Evolutionary conservation across 2,329 filamentous ascomycete species (phyloP).

Genomic region (Sclerotinia spermophila): DNA sequence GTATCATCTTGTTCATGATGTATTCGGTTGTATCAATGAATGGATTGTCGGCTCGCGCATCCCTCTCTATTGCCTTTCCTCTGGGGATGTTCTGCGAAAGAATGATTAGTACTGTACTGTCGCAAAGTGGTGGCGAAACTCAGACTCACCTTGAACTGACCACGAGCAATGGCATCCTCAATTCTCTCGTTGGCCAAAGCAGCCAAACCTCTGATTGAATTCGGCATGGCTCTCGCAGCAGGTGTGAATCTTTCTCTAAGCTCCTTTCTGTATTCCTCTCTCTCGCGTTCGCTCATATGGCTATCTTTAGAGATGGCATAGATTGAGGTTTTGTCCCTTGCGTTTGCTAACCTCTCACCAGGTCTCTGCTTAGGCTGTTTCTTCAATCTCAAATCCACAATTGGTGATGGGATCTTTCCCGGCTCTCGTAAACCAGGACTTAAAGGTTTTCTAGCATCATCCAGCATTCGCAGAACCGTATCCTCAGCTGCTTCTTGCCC

Average conservation of each 20-base stretch:
- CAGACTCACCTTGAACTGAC: slow-evolving; percentile 64
- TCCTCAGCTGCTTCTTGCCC: slow-evolving; percentile 74
- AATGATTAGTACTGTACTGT: slow-evolving; percentile 7
- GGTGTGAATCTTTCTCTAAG: slow-evolving; percentile 79
- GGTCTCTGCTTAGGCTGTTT: slow-evolving; percentile 41
- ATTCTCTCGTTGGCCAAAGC: slow-evolving; percentile 88
- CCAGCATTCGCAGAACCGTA: slow-evolving; percentile 76
- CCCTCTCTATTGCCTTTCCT: slow-evolving; percentile 75
- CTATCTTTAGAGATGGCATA: slow-evolving; percentile 48
- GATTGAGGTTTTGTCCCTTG: slow-evolving; percentile 58
- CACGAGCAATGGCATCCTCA: slow-evolving; percentile 87
- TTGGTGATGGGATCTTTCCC: slow-evolving; percentile 43
- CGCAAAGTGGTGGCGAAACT: too few species aligned
- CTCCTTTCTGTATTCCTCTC: slow-evolving; percentile 65
- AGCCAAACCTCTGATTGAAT: slow-evolving; percentile 71
- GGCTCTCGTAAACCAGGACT: slow-evolving; percentile 46
- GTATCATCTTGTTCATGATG: slow-evolving; percentile 98
- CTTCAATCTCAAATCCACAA: slow-evolving; percentile 52
- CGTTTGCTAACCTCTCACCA: slow-evolving; percentile 49
- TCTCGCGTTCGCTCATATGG: slow-evolving; percentile 65
- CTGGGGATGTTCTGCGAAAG: slow-evolving; percentile 65
- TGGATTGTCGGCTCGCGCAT: slow-evolving; percentile 76
- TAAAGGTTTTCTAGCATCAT: slow-evolving; percentile 73
- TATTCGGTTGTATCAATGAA: slow-evolving; percentile 97
- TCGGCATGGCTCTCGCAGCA: slow-evolving; percentile 67